Conservation (phyloP, 1,284 basidiomycete genomes). For the Cryptococcus sp. region DNA sequence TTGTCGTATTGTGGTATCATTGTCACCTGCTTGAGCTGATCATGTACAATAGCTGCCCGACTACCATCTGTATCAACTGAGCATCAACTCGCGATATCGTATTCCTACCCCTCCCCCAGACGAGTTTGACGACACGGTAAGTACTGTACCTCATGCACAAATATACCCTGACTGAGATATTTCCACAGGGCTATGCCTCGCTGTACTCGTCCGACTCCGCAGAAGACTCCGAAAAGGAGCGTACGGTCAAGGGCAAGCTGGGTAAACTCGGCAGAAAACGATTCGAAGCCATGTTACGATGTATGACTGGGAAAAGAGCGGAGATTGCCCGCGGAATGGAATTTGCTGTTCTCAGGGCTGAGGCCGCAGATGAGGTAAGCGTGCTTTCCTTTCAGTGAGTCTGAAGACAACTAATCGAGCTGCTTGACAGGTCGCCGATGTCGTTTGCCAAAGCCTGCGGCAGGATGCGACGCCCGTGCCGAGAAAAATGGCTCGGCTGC, state of each 20-base stretch:
- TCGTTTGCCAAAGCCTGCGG: conserved; percentile 78
- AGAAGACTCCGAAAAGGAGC: conserved; percentile 87
- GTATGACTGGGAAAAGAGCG: conserved; percentile 78
- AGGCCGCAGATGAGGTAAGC: conserved; percentile 82
- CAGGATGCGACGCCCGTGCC: conserved; percentile 89
- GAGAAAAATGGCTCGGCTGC: conserved; percentile 89
- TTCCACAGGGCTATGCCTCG: conserved; percentile 76
- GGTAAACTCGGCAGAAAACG: conserved; percentile 75
- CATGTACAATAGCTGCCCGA: conserved; percentile 67
- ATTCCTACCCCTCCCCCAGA: conserved; percentile 58
- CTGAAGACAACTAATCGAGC: not conserved
- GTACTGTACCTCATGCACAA: conserved; percentile 25
- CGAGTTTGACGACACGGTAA: conserved; percentile 82
- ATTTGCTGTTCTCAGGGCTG: conserved; percentile 91
- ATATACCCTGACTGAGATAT: too few relatives aligned
- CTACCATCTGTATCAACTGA: conserved; percentile 75
- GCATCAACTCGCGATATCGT: conserved; percentile 66
- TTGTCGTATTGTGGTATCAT: not conserved
- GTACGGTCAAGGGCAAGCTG: conserved; percentile 67
- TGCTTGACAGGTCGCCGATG: conserved; percentile 70
- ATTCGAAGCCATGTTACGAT: conserved; percentile 87
- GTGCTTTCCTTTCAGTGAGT: too few relatives aligned
- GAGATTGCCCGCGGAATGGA: conserved; percentile 93
- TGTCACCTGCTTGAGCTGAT: not conserved
- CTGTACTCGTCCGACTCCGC: conserved; percentile 93